Evolutionary conservation across 2,329 filamentous ascomycete genomes (phyloP), one percentile per base, ranked within the genome.

Genomic region (Huntiella moniliformis): DNA sequence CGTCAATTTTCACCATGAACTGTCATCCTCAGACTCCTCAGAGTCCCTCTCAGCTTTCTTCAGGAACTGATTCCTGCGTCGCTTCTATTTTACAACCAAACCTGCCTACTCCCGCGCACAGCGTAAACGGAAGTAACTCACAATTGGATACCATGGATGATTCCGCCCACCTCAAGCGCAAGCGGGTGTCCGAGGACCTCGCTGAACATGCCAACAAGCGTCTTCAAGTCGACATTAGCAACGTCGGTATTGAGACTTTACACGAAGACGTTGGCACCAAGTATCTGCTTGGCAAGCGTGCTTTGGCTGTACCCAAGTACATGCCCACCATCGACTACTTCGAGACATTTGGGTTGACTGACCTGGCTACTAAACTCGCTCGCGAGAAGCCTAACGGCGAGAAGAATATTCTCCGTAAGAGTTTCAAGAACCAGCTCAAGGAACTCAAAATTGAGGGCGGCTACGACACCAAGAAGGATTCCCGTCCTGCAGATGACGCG

Each of bases 361-460:
- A 58, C 44, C 66, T 79, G 46, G 74, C 75, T 48, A 67, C 69
- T 48, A 70, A 75, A 52, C 73, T 79, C 36, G 75, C 75, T 50
- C 68, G 75, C 50, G 71, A 71, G 45, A 72, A 76, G 56, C 72
- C 74, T 11, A 76, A 76, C 56, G 75, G 75, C 52, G 71, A 77
- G 57, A 79, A 78, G 65, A 79, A 79, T 55, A 72, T 71, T 52
- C 63, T 79, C 42, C 68, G 75, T 18, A 79, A 79, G 57, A 78
- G 74, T 12, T 79, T 79, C 63, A 79, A 79, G 59, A 74, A 74
- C 44, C 73, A 79, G 52, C 74, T 79, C 57, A 79, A 79, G 63
- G 69, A 67, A 39, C 61, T 79, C 31, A 73, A 72, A 33, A 65
- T 79, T 18, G 68, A 68, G 45, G 75, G 75, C 7, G 70, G 74